Evolutionary conservation across 306 rosid genomes (phyloP).

Genomic region (Cucumis cinereus): DNA sequence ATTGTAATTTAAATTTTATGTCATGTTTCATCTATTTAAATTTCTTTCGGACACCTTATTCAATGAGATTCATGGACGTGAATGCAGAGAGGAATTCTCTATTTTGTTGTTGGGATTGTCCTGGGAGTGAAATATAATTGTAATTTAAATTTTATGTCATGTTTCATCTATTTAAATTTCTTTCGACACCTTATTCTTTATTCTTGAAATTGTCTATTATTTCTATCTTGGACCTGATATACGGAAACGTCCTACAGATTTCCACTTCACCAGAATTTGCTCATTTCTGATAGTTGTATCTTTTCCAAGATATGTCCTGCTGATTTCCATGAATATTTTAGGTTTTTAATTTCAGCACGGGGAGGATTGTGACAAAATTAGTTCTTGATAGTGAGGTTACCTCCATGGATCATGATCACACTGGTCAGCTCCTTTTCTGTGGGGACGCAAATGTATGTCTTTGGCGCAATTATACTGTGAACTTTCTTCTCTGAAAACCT

Average conservation of each 20-base stretch:
- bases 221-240: not conserved
- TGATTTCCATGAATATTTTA: conserved; percentile 22
- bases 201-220: not conserved
- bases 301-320: not conserved
- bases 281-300: not conserved
- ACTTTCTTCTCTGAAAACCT: conserved; percentile 9
- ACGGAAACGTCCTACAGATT: not conserved
- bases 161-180: not conserved
- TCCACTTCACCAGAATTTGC: not conserved
- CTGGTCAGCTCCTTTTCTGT: conserved; percentile 80
- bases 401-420: conserved; percentile 83
- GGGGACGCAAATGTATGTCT: conserved; percentile 64
- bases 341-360: conserved; percentile 97
- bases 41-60: not conserved
- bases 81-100: too few species aligned
- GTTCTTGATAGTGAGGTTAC: conserved; percentile 72
- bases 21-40: not conserved
- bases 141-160: not conserved
- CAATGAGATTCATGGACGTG: too few species aligned
- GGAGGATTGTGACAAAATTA: conserved; percentile 66
- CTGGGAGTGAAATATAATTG: not conserved
- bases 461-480: conserved; percentile 9
- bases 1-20: not conserved
- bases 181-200: not conserved
- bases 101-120: not conserved